Base-by-base conservation (phyloP, 345 rosid genomes). In the Linum lewisii region DNA sequence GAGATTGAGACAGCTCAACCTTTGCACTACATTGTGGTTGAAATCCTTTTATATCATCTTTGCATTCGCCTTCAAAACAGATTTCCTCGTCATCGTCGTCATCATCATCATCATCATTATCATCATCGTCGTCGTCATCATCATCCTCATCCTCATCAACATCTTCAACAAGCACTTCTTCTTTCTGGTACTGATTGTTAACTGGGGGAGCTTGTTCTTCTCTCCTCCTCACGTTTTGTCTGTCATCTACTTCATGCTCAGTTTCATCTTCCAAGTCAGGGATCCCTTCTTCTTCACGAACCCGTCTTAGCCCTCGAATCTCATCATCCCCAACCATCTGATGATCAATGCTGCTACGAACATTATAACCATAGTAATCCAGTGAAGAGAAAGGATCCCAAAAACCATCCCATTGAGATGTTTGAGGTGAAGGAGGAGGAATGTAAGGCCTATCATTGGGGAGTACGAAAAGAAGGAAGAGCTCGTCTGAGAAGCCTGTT, bases 311-410 rank as follows among this genome's bases (percentile, higher is more conserved):
- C 32, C 91, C 97, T 75, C 82, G 68, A 24, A 73, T 73, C 54
- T 89, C 97, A 79, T 89, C 96, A 53, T 93, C 95, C 72, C 78
- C 56, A 50, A 70, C 77, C 65, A 72, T 61, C 47, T 79, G 84
- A 47, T 79, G 84, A 77, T 90, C 90, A 47, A 84, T 70, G 67
- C 79, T 83, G 49, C 72, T 77, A 32, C 72, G 72, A 61, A 69
- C 65, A 38, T 83, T 78, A 69, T 89, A 89, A 5, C 88, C 89
- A 47, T 89, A 87, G 69, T 83, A 71, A 67, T 93, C 99, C 61
- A 89, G 61, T 1, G 97, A 88, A 1, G 99, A 89, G 63, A 93
- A 93, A 6, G 97, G 97, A 69, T 93, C 87, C 99, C 99, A 93
- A 69, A 93, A 93, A 72, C 78, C 79, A 66, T 93, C 96, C 99